A percentile compares a stretch with the other conserved stretches of the same genome.
Conservation (phyloP, 106 monocot species). For the Ottelia alismoides region DNA sequence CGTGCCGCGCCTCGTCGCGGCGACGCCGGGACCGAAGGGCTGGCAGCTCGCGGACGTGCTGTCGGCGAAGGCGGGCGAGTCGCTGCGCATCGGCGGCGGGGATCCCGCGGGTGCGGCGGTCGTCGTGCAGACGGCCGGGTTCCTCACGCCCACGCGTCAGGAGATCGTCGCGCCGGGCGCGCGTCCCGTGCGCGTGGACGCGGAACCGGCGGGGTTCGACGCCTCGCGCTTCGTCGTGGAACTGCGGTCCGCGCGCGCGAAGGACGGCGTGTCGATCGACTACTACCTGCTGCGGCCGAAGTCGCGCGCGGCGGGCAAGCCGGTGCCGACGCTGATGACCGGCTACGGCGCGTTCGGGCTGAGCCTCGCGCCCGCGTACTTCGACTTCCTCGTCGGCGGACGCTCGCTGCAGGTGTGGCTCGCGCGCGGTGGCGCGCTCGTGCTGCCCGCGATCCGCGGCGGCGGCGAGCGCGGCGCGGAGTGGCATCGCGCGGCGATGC, state of each 20-base stretch:
- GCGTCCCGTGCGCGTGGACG: too few relatives aligned
- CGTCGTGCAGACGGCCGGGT: too few relatives aligned
- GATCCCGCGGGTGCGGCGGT: too few relatives aligned
- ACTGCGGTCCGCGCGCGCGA: neutral
- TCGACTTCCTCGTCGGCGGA: neutral
- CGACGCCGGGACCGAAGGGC: too few relatives aligned
- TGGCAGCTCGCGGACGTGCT: too few relatives aligned
- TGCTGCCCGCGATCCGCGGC: neutral
- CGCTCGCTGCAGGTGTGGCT: neutral
- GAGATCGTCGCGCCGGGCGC: too few relatives aligned
- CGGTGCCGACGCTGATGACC: neutral
- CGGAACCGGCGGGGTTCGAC: too few relatives aligned
- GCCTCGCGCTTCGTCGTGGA: neutral
- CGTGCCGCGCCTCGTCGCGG: too few relatives aligned
- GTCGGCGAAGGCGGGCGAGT: too few relatives aligned
- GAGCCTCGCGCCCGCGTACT: neutral
- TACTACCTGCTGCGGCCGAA: neutral
- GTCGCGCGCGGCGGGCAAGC: neutral
- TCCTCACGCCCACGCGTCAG: too few relatives aligned
- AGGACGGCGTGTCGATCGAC: neutral
- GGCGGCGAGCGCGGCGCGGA: neutral
- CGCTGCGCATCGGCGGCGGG: too few relatives aligned
- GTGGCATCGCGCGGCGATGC: too few relatives aligned
- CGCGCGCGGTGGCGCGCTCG: neutral
- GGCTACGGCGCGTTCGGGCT: neutral